Evolutionary conservation across 176 grass and related monocot genomes (phyloP), one percentile per base, ranked within the genome.

Genomic region (Thalia dealbata): DNA sequence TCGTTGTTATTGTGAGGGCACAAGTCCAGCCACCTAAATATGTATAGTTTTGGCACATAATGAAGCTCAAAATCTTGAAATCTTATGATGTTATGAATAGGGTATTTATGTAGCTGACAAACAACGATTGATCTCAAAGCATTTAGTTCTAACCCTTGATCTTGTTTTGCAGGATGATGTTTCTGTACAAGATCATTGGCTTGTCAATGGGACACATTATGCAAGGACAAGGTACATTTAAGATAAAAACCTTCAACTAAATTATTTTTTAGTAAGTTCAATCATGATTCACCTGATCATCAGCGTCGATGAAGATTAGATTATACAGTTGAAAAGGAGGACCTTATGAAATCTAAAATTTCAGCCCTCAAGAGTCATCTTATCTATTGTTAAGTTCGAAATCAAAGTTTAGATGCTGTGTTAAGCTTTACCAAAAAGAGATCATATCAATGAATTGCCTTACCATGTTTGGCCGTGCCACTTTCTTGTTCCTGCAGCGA

Each of bases 131-230:
- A 29, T n/a, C n/a, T n/a, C n/a, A n/a, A n/a, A n/a, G n/a, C n/a
- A n/a, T n/a, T 32, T 61, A 38, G 26, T 14, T 51, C 32, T 80
- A 8, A 68, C 67, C 21, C 7, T 23, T 76, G 5, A 81, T 3
- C 51, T 62, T 7, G 44, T 78, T 70, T 52, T 78, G 51, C 81
- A 97, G 95, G 83, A 92, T 59, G 85, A 92, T 85, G 87, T 97
- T 80, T 54, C 87, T 54, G 71, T 97, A 38, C 76, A 76, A 62
- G 82, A 88, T 69, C 90, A 92, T 72, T 97, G 95, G 95, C 87
- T 97, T 72, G 71, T 97, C 50, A 92, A 85, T 12, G 87, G 90
- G 50, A 91, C 85, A 2, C 90, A 97, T 80, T 92, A 97, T 83
- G 77, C 90, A 64, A 86, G 73, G 82, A 91, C 95, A 59, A 92